Base-by-base conservation (phyloP, 257 asterid species). In the Jacaranda copaia region DNA sequence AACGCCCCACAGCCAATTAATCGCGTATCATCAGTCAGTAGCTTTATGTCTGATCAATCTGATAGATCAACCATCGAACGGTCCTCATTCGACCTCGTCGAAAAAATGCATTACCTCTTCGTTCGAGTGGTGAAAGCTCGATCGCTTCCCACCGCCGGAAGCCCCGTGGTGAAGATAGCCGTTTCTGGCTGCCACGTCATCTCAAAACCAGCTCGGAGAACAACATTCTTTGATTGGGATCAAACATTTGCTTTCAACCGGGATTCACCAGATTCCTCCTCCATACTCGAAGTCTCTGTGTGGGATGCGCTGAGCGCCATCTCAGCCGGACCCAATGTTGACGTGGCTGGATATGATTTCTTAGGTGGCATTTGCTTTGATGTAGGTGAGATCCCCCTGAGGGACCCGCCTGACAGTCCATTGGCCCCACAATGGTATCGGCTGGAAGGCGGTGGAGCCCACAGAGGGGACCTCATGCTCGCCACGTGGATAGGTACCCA, bases 401-500 rank as follows among this genome's bases (percentile, higher is more conserved):
- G 98, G 72, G 98, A 93, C 81, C 98, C 98, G 13, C 98, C 97
- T 0, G 97, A 92, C 72, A 92, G 98, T 71, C 83, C 98, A 0
- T 63, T 93, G 82, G 98, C 98, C 80, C 96, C 97, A 16, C 97
- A 92, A 58, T 93, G 97, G 97, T 93, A 93, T 68, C 85, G 98
- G 13, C 89, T 93, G 14, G 98, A 93, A 68, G 98, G 96, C 8
- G 97, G 97, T 6, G 97, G 95, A 63, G 98, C 96, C 71, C 87
- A 88, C 84, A 80, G 82, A 25, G 97, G 97, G 13, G 97, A 93
- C 81, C 87, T 92, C 58, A 93, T 93, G 97, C 96, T 93, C 6
- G 97, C 98, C 84, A 83, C 98, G 19, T 93, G 97, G 98, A 79
- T 92, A 1, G 98, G 98, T 4, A 93, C 97, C 3, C 98, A 92